Percentiles rank a stretch among this genome's conserved stretches.
Evolutionary conservation across 2,329 filamentous ascomycete genomes (phyloP).

Genomic region (Zopfia rhizophila): DNA sequence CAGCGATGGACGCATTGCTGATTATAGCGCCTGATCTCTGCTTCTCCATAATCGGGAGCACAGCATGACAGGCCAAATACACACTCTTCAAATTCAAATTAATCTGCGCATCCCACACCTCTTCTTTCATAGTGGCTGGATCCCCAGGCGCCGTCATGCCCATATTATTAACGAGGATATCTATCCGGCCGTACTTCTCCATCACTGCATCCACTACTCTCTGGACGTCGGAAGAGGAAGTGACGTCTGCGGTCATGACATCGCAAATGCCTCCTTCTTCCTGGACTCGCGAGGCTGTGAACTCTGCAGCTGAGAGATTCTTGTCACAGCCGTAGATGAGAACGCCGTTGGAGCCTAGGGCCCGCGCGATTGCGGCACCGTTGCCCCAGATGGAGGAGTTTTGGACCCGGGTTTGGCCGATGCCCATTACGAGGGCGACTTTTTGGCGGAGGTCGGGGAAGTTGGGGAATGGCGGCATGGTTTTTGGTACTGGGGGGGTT

Average conservation of each 20-base stretch:
- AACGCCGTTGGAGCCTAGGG: conserved; percentile 16
- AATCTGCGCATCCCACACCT: conserved; percentile 63
- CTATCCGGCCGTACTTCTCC: conserved; percentile 59
- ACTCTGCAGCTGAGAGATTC: conserved; percentile 12
- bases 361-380: conserved; percentile 19
- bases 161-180: conserved; percentile 67
- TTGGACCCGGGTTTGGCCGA: conserved; percentile 18
- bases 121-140: conserved; percentile 61
- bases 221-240: conserved; percentile 8
- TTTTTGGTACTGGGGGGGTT: no score
- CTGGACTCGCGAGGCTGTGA: conserved; percentile 8
- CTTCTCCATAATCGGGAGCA: conserved; percentile 65
- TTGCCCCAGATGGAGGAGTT: conserved; percentile 22
- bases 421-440: conserved; percentile 24
- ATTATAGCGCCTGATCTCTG: conserved; percentile 57
- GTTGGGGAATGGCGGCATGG: conserved; percentile 13
- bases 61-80: conserved; percentile 63
- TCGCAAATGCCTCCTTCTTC: conserved; percentile 10
- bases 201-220: conserved; percentile 16
- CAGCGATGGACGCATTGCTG: conserved; percentile 63
- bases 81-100: conserved; percentile 67
- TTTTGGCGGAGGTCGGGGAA: conserved; percentile 21
- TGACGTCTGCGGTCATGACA: conserved; percentile 20
- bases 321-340: conserved; percentile 25
- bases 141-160: conserved; percentile 62